Evolutionary conservation across 208 protist species (phyloP).

Genomic region (Leishmania lainsoni): DNA sequence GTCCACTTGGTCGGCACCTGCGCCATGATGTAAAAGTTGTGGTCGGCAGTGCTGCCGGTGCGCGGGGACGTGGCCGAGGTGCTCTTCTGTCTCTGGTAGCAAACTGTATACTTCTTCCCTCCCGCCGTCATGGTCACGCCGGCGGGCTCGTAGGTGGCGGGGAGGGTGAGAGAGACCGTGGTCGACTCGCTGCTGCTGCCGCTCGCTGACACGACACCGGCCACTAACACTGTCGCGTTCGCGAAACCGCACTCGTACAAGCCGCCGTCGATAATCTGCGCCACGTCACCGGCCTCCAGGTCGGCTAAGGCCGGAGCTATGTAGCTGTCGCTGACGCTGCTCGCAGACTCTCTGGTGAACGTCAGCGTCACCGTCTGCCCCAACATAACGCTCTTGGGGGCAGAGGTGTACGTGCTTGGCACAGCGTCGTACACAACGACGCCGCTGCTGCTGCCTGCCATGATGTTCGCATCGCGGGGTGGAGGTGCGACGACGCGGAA

Average conservation of each 20-base stretch:
- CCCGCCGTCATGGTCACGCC: conserved; percentile 1
- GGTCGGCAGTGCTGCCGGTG: conserved; percentile 40
- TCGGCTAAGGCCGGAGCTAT: background rate
- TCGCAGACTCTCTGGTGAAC: conserved; percentile 32
- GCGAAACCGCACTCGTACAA: conserved; percentile 79
- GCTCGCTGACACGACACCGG: conserved; percentile 30
- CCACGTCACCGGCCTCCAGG: conserved; percentile 43
- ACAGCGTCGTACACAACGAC: conserved; percentile 34
- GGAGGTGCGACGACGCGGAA: conserved; percentile 58
- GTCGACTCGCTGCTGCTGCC: conserved; percentile 15
- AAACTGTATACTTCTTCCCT: conserved; percentile 57
- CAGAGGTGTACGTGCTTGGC: conserved; percentile 44
- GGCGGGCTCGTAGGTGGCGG: conserved; percentile 11
- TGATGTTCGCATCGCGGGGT: conserved; percentile 12
- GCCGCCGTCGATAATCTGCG: conserved; percentile 73
- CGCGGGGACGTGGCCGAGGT: conserved; percentile 78
- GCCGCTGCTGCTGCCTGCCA: background rate
- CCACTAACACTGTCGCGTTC: conserved; percentile 67
- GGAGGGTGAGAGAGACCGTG: conserved; percentile 25
- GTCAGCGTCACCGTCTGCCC: conserved; percentile 62
- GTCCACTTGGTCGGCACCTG: conserved; percentile 61
- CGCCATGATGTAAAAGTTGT: conserved; percentile 52
- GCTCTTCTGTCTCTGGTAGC: conserved; percentile 57
- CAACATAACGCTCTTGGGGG: conserved; percentile 48
- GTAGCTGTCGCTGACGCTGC: conserved; percentile 3